phyloP scores from a whole-genome alignment of 495 filamentous ascomycete species.

The Trichoderma erinaceum region DNA sequence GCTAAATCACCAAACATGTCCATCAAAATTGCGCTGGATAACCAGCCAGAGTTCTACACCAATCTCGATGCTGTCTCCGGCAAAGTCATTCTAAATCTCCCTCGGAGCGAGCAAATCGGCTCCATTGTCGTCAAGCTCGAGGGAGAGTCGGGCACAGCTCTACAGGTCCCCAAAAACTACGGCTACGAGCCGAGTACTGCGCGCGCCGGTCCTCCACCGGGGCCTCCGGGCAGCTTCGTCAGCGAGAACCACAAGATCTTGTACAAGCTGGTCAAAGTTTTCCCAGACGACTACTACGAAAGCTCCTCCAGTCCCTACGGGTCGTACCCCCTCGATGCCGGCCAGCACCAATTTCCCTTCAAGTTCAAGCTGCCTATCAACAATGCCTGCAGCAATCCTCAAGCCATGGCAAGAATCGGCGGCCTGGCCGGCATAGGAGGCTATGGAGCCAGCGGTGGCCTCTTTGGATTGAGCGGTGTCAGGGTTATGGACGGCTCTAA shows the following conservation, averaged over 20 bases:
- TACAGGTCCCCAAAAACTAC: constrained; percentile 31
- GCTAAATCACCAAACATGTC: constrained; percentile 52
- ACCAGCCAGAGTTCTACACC: constrained; percentile 69
- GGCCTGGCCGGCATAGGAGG: constrained; percentile 37
- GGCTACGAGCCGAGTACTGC: constrained; percentile 21
- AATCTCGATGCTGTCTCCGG: constrained; percentile 77
- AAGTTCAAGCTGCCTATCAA: constrained; percentile 92
- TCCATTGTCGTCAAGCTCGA: constrained; percentile 90
- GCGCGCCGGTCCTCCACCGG: not conserved
- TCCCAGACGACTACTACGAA: constrained; percentile 55
- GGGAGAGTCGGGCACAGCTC: constrained; percentile 70
- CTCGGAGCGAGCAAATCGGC: constrained; percentile 59
- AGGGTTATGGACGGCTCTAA: constrained; percentile 46
- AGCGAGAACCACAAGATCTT: constrained; percentile 54
- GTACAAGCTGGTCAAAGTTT: constrained; percentile 74
- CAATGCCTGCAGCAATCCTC: constrained; percentile 63
- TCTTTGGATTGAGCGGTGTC: constrained; percentile 36
- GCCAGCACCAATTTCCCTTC: constrained; percentile 85
- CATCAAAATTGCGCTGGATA: constrained; percentile 70
- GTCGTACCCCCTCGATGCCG: constrained; percentile 58
- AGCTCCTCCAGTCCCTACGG: constrained; percentile 55
- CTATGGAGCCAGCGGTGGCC: constrained; percentile 26
- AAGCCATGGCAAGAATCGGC: constrained; percentile 39
- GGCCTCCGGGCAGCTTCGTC: constrained; percentile 30
- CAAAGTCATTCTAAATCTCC: constrained; percentile 57